A percentile compares a stretch with the other conserved stretches of the same genome.
These are phyloP conservation scores for Diaporthe vexans DNA, from an alignment of 2,329 filamentous ascomycete species.

Conservation along the genomic window DNA sequence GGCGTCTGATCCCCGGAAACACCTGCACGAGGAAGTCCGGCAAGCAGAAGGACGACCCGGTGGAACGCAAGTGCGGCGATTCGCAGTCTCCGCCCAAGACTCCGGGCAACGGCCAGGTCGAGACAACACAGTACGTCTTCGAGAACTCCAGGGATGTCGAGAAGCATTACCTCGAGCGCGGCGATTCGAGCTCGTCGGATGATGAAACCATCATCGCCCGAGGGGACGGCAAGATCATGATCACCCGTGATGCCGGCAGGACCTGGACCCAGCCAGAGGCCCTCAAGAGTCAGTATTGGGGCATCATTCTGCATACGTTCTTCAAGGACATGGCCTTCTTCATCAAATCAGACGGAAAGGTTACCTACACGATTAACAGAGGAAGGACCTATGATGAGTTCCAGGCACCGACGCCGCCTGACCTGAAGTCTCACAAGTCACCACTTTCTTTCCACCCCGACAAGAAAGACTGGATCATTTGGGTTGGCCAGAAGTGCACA, in stretches of 20 bases:
- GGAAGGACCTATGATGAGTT: conserved; percentile 82
- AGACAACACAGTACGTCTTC: conserved; percentile 73
- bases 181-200: conserved; percentile 69
- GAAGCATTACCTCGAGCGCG: conserved; percentile 84
- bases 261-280: conserved; percentile 77
- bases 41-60: conserved; percentile 76
- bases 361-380: conserved; percentile 86
- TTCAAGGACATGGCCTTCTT: conserved; percentile 91
- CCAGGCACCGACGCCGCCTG: conserved; percentile 72
- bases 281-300: conserved; percentile 78
- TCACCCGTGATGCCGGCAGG: conserved; percentile 91
- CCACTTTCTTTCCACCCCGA: conserved; percentile 86
- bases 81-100: conserved; percentile 60
- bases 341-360: conserved; percentile 74
- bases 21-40: conserved; percentile 74
- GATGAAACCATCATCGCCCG: conserved; percentile 81
- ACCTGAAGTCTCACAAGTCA: conserved; percentile 50
- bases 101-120: conserved; percentile 77
- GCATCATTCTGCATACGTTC: conserved; percentile 83
- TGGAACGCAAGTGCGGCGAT: conserved; percentile 84
- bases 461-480: conserved; percentile 91
- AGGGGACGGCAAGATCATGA: conserved; percentile 71
- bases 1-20: conserved; percentile 90
- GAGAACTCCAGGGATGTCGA: conserved; percentile 59
- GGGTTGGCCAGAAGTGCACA: conserved; percentile 83